Evolutionary conservation across 129 eudicot species (phyloP).

Genomic region (Helichrysum umbraculigerum): DNA sequence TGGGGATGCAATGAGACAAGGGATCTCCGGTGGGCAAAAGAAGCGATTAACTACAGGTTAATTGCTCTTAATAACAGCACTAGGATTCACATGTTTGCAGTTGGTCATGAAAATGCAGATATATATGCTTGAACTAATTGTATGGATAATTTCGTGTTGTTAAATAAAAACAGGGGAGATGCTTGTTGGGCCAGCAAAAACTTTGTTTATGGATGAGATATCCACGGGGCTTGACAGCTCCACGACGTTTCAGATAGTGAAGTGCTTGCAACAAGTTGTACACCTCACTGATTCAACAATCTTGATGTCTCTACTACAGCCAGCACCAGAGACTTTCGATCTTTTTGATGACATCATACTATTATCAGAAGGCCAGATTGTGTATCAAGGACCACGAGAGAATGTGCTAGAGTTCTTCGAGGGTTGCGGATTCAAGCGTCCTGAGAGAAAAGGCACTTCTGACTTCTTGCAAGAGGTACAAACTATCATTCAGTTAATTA

Average conservation of each 20-base stretch:
- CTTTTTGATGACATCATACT: slow-evolving; percentile 77
- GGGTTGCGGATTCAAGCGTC: slow-evolving; percentile 75
- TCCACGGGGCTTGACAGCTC: slow-evolving; percentile 93
- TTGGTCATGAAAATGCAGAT: not conserved
- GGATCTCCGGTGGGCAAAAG: slow-evolving; percentile 87
- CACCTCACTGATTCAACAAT: slow-evolving; percentile 73
- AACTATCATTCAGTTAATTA: not conserved
- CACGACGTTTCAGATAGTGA: slow-evolving; percentile 85
- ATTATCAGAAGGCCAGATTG: slow-evolving; percentile 83
- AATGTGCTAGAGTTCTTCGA: slow-evolving; percentile 70
- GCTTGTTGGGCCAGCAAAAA: slow-evolving; percentile 90
- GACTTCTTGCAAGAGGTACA: slow-evolving; percentile 94
- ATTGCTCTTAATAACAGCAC: not conserved
- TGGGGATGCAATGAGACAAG: slow-evolving; percentile 75
- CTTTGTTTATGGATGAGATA: slow-evolving; percentile 89
- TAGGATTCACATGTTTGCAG: not conserved
- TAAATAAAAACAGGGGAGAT: slow-evolving; percentile 60
- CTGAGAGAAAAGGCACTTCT: slow-evolving; percentile 78
- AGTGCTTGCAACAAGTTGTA: slow-evolving; percentile 79
- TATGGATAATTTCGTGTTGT: not conserved
- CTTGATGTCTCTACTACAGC: slow-evolving; percentile 82
- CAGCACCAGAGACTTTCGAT: slow-evolving; percentile 88
- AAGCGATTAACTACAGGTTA: slow-evolving; percentile 84
- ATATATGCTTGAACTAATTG: not conserved
- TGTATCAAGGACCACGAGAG: slow-evolving; percentile 81